phyloP scores from a whole-genome alignment of 2,329 filamentous ascomycete genomes.

The Penicillium decumbens region DNA sequence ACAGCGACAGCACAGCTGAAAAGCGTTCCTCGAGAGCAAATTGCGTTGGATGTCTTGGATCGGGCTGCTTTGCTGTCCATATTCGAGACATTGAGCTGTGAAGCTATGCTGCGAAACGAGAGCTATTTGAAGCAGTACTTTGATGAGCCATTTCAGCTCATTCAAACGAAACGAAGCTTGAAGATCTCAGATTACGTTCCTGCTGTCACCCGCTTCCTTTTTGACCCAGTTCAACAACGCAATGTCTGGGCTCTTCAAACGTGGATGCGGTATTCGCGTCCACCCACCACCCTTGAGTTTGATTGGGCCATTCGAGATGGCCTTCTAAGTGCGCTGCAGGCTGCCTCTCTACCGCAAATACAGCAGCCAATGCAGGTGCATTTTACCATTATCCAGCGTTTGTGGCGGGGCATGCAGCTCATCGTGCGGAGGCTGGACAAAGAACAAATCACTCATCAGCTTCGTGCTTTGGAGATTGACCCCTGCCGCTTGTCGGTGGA shows the following conservation, averaged over 20 bases:
- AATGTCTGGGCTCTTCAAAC: slow-evolving; percentile 63
- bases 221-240: slow-evolving; percentile 63
- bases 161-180: slow-evolving; percentile 73
- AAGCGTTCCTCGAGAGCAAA: slow-evolving; percentile 47
- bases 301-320: slow-evolving; percentile 80
- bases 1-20: slow-evolving; percentile 54
- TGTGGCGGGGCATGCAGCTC: slow-evolving; percentile 73
- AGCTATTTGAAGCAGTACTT: slow-evolving; percentile 58
- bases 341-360: slow-evolving; percentile 50
- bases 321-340: slow-evolving; percentile 61
- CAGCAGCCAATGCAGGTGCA: neutral
- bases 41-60: slow-evolving; percentile 50
- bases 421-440: slow-evolving; percentile 71
- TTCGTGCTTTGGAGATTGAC: slow-evolving; percentile 74
- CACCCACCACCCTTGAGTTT: slow-evolving; percentile 68
- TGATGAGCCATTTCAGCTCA: slow-evolving; percentile 74
- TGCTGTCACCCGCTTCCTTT: slow-evolving; percentile 79
- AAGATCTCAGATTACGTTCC: slow-evolving; percentile 72
- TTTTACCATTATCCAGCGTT: slow-evolving; percentile 58
- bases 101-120: slow-evolving; percentile 64
- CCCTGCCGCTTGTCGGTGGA: slow-evolving; percentile 58
- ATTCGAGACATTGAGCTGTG: slow-evolving; percentile 83
- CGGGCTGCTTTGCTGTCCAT: slow-evolving; percentile 68
- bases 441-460: slow-evolving; percentile 68
- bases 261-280: slow-evolving; percentile 62